These are phyloP conservation scores for Rhizomucor pusillus DNA, from an alignment of 371 early-diverging fungal genomes.

Conservation along the genomic window DNA sequence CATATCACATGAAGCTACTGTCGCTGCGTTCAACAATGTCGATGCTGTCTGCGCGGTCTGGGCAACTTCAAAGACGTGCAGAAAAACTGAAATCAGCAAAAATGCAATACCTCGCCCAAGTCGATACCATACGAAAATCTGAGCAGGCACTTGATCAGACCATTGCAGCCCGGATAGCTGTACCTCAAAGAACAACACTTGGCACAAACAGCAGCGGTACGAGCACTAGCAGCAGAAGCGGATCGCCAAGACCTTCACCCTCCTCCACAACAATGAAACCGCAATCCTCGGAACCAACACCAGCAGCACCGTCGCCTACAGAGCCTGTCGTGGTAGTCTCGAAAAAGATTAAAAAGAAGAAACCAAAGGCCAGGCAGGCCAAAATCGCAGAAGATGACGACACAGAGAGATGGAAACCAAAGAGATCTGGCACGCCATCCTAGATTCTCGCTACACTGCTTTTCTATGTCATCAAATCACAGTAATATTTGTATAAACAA, in stretches of 20 bases:
- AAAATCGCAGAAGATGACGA: slow-evolving; percentile 5
- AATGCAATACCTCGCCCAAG: slow-evolving; percentile 26
- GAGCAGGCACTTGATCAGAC: slow-evolving; percentile 36
- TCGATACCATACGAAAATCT: slow-evolving; percentile 30
- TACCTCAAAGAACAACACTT: slow-evolving; percentile 7
- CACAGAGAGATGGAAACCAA: slow-evolving; percentile 5
- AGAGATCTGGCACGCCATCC: background rate
- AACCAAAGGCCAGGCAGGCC: slow-evolving; percentile 25
- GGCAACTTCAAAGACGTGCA: slow-evolving; percentile 28
- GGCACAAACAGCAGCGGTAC: background rate
- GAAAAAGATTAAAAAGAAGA: slow-evolving; percentile 27
- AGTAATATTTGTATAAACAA: too few relatives aligned
- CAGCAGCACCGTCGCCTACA: slow-evolving; percentile 1
- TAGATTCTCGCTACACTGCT: too few relatives aligned
- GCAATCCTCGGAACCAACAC: slow-evolving; percentile 1
- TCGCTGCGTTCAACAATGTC: slow-evolving; percentile 38
- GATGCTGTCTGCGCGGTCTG: slow-evolving; percentile 29
- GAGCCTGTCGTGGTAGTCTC: slow-evolving; percentile 6
- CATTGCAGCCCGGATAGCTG: slow-evolving; percentile 27
- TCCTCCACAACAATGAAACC: background rate
- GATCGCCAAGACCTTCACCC: background rate
- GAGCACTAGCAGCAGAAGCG: slow-evolving; percentile 1
- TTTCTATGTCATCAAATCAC: too few relatives aligned
- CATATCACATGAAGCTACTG: slow-evolving; percentile 35
- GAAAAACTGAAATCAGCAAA: slow-evolving; percentile 28